Evolutionary conservation across 2,329 filamentous ascomycete genomes (phyloP).

Genomic region (Aureobasidium sp.): DNA sequence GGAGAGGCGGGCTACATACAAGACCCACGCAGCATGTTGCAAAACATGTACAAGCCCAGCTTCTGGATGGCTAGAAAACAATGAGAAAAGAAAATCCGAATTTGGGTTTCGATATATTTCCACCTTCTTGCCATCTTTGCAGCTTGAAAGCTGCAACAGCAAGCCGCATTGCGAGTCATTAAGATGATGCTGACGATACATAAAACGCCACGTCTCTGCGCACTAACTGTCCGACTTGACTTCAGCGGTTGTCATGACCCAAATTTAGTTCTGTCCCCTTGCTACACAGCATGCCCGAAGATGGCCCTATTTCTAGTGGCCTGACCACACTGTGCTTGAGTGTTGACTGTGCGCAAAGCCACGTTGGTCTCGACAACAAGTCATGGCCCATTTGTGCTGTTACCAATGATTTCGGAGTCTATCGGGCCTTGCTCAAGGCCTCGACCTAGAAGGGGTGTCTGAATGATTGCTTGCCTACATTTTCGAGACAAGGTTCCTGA

Average conservation of each 20-base stretch:
- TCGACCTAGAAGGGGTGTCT: background rate
- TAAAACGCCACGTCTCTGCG: background rate
- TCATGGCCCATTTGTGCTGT: background rate
- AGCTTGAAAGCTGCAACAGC: background rate
- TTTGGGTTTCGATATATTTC: background rate
- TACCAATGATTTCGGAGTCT: background rate
- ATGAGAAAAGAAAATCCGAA: background rate
- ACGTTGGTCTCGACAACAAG: background rate
- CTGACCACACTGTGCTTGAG: background rate
- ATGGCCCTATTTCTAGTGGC: background rate
- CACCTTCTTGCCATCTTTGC: background rate
- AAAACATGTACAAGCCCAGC: slow-evolving; percentile 70
- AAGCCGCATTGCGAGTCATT: background rate
- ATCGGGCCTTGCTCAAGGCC: background rate
- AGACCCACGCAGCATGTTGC: slow-evolving; percentile 76
- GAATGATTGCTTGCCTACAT: background rate
- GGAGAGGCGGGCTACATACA: slow-evolving; percentile 73
- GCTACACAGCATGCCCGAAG: background rate
- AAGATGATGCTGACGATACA: background rate
- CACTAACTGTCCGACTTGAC: background rate
- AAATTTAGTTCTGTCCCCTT: background rate
- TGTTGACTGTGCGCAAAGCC: background rate
- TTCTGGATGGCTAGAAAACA: slow-evolving; percentile 80
- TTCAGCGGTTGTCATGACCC: background rate
- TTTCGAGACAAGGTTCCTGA: background rate